Conservation (phyloP, 1,284 basidiomycete species). For the Xerocomus amazonicus region DNA sequence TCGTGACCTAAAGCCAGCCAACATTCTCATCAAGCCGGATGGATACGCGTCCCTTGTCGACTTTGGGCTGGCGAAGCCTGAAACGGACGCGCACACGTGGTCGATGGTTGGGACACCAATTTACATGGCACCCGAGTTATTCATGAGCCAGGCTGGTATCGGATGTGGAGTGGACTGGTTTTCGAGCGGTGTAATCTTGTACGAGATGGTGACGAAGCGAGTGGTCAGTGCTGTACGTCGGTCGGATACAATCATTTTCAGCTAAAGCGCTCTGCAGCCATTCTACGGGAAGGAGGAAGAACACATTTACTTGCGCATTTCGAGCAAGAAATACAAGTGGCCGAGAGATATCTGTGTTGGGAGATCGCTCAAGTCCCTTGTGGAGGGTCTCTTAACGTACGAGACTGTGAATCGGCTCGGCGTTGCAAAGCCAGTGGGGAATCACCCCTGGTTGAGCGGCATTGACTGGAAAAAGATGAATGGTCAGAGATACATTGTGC, state of each 20-base stretch:
- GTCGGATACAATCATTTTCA: neutral
- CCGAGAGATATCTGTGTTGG: conserved; percentile 34
- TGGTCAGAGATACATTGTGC: conserved; percentile 39
- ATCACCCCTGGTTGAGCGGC: conserved; percentile 38
- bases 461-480: conserved; percentile 46
- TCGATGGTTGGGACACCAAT: conserved; percentile 56
- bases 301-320: conserved; percentile 23
- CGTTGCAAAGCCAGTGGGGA: conserved; percentile 30
- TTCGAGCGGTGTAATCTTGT: conserved; percentile 70
- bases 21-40: conserved; percentile 65
- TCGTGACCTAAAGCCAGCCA: conserved; percentile 84
- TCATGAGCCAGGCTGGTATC: conserved; percentile 39
- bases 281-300: conserved; percentile 32
- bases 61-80: conserved; percentile 62
- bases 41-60: conserved; percentile 70
- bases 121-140: conserved; percentile 74
- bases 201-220: conserved; percentile 66
- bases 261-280: conserved; percentile 25
- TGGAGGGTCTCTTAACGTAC: conserved; percentile 38
- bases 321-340: conserved; percentile 34
- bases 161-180: conserved; percentile 73
- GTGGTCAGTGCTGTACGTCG: conserved; percentile 37
- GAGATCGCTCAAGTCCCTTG: conserved; percentile 38
- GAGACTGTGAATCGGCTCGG: conserved; percentile 41
- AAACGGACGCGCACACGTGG: conserved; percentile 18